Conservation (phyloP, 2,329 filamentous ascomycete genomes). For the Penicillium verrucosum region DNA sequence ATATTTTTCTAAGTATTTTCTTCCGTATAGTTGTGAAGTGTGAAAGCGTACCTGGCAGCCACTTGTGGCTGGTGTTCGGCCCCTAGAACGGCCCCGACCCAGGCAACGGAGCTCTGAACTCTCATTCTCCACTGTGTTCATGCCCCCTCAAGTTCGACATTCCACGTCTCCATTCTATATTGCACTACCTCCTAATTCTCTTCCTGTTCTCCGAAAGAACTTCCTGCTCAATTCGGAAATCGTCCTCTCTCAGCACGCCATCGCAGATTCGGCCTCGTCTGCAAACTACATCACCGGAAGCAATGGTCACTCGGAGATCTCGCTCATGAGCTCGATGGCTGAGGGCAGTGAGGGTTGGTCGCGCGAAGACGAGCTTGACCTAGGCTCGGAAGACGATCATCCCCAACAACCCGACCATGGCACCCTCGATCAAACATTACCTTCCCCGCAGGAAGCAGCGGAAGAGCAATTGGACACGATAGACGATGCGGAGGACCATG, state of each 20-base stretch:
- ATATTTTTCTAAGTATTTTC: neutral
- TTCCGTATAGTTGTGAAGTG: neutral
- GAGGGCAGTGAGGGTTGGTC: slow-evolving; percentile 61
- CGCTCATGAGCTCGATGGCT: slow-evolving; percentile 68
- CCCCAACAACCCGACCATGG: slow-evolving; percentile 29
- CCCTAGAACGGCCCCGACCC: slow-evolving; percentile 9
- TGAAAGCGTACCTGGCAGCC: slow-evolving; percentile 9
- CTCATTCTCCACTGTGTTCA: slow-evolving; percentile 9
- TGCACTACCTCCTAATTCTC: neutral
- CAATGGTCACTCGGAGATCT: slow-evolving; percentile 51
- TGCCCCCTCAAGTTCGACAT: slow-evolving; percentile 7
- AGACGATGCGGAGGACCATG: slow-evolving; percentile 24
- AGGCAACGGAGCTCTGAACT: slow-evolving; percentile 6
- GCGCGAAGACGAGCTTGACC: slow-evolving; percentile 53
- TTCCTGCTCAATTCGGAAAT: neutral
- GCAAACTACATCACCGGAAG: slow-evolving; percentile 36
- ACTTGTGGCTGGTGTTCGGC: slow-evolving; percentile 9
- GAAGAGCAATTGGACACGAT: slow-evolving; percentile 28
- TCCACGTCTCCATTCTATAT: neutral
- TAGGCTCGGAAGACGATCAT: slow-evolving; percentile 42
- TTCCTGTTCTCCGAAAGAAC: neutral
- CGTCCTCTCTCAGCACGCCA: neutral
- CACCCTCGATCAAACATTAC: slow-evolving; percentile 20
- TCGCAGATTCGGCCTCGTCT: slow-evolving; percentile 8
- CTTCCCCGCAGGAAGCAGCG: slow-evolving; percentile 17